These are phyloP conservation scores for Dysphania ambrosioides DNA, from an alignment of 148 eudicot species.

Conservation along the genomic window DNA sequence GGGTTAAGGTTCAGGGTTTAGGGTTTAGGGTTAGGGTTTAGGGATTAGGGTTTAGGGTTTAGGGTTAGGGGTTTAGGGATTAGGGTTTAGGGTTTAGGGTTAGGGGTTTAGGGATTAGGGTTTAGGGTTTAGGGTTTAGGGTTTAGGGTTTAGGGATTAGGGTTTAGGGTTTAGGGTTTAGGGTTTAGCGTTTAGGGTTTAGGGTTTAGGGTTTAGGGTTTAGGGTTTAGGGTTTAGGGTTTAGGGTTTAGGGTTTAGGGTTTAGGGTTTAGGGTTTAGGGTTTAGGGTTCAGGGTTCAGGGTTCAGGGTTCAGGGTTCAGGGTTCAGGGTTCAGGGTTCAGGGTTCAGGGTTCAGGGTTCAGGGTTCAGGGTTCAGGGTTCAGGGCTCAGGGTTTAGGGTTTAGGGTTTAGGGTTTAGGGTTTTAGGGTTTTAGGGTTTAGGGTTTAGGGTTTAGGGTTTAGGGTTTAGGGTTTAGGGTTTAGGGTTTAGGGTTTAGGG, in stretches of 20 bases:
- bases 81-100: slow-evolving; percentile 34
- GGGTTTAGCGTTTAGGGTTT: slow-evolving; percentile 27
- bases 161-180: slow-evolving; percentile 22
- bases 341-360: slow-evolving; percentile 12
- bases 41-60: slow-evolving; percentile 34
- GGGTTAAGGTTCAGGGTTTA: slow-evolving; percentile 26
- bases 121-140: slow-evolving; percentile 28
- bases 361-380: neutral
- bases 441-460: slow-evolving; percentile 20
- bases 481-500: slow-evolving; percentile 23
- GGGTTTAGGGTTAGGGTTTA: slow-evolving; percentile 33
- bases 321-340: slow-evolving; percentile 30
- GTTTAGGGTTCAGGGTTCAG: slow-evolving; percentile 25
- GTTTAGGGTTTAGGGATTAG: slow-evolving; percentile 23
- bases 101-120: slow-evolving; percentile 30
- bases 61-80: slow-evolving; percentile 31
- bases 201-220: slow-evolving; percentile 28
- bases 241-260: slow-evolving; percentile 29
- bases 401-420: slow-evolving; percentile 21
- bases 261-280: slow-evolving; percentile 28
- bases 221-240: slow-evolving; percentile 27
- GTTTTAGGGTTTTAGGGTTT: slow-evolving; percentile 18
- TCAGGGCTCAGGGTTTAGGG: slow-evolving; percentile 13
- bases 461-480: slow-evolving; percentile 22
- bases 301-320: slow-evolving; percentile 28